Percentiles rank a stretch among this genome's conserved stretches.
Conservation (phyloP, 169 alveolate species). For the Eimeria sp. region DNA sequence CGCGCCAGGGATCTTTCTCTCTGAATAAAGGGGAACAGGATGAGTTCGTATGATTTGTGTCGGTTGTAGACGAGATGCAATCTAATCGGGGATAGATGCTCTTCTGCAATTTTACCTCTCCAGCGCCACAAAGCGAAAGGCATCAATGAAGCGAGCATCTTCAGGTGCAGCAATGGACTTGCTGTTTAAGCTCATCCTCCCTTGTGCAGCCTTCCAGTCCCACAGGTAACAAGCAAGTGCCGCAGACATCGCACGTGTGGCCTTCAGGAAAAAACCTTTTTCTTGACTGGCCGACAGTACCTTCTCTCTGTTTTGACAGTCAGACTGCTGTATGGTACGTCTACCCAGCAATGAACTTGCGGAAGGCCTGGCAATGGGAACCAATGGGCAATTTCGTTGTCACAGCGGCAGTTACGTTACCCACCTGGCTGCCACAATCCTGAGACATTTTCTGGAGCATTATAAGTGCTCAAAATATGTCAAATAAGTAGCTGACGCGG, state of each 20-base stretch:
- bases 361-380: background rate
- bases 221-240: background rate
- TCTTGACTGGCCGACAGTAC: background rate
- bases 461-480: background rate
- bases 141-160: slow-evolving; percentile 10
- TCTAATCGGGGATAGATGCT: background rate
- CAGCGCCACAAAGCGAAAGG: slow-evolving; percentile 40
- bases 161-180: slow-evolving; percentile 45
- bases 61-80: background rate
- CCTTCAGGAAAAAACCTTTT: background rate
- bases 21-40: slow-evolving; percentile 5
- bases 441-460: slow-evolving; percentile 2
- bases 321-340: background rate
- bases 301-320: background rate
- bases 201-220: background rate
- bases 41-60: background rate
- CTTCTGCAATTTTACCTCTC: slow-evolving; percentile 11
- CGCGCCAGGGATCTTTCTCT: slow-evolving; percentile 71
- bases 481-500: background rate
- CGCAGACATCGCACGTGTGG: background rate
- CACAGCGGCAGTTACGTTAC: background rate
- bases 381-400: background rate
- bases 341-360: background rate
- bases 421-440: slow-evolving; percentile 12
- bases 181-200: background rate